Base-by-base conservation (phyloP, 2,329 filamentous ascomycete genomes). In the Fusarium brachygibbosum region DNA sequence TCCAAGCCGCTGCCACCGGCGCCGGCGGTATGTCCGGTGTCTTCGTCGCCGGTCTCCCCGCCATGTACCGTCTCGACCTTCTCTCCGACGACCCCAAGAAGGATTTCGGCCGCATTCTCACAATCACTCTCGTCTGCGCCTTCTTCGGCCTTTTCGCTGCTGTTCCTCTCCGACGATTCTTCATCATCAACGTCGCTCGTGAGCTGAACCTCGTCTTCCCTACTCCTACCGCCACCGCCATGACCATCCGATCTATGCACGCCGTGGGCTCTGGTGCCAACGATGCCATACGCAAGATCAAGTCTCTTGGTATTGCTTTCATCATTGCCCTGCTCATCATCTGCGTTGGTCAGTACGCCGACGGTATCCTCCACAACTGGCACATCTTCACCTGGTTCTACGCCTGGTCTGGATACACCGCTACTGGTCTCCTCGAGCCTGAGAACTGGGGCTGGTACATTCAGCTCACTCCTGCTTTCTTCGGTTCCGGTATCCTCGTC, bases 81-180 rank as follows among this genome's bases (percentile, higher is more conserved):
- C 74, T 89, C 52, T 79, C 78, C 13, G 79, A 82, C 14, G 81
- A 82, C 32, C 87, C 86, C 13, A 81, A 81, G 66, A 76, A 83
- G 12, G 87, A 90, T 72, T 89, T 89, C 69, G 82, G 82, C 56
- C 82, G 86, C 32, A 84, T 91, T 48, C 80, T 90, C 57, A 86
- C 86, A 29, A 82, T 91, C 66, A 90, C 88, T 3, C 81, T 88
- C 42, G 85, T 89, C 48, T 87, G 86, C 61, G 87, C 85, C 12
- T 89, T 89, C 78, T 90, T 90, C 75, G 89, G 89, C 6, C 83
- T 90, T 63, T 88, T 88, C 76, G 88, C 89, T 68, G 85, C 86
- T 49, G 88, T 87, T 0, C 87, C 88, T 10, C 82, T 90, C 21
- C 86, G 89, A 60, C 90, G 89, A 74, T 91, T 91, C 80, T 91